These are phyloP conservation scores for Trametes gibbosa DNA, from an alignment of 768 basidiomycete genomes.

Conservation along the genomic window DNA sequence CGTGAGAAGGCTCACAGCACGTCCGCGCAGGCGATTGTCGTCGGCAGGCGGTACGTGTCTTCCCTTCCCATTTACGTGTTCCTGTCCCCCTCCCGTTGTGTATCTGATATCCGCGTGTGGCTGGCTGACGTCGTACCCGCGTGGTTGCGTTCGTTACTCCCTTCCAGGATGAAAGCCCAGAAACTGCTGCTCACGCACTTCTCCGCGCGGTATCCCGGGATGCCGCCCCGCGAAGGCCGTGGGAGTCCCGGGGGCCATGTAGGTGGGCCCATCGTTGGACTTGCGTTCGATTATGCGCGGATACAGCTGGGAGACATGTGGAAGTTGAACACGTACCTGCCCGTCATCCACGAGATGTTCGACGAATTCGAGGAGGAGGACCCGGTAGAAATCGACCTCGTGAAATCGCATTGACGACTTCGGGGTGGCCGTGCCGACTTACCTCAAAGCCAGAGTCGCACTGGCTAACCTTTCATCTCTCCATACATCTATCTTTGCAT, in stretches of 20 bases:
- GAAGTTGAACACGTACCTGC: conserved; percentile 77
- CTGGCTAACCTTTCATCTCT: too few relatives aligned
- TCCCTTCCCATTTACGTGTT: neutral
- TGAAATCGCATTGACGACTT: conserved; percentile 14
- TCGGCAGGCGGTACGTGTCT: conserved; percentile 60
- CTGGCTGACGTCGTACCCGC: neutral
- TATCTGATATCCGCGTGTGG: neutral
- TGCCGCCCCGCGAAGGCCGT: conserved; percentile 43
- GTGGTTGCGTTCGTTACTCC: neutral
- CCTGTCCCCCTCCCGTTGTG: neutral
- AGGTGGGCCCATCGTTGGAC: conserved; percentile 42
- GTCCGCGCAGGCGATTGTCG: conserved; percentile 79
- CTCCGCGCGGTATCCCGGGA: conserved; percentile 88
- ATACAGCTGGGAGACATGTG: conserved; percentile 78
- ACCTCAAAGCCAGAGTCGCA: too few relatives aligned
- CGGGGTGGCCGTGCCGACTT: too few relatives aligned
- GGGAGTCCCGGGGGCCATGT: neutral
- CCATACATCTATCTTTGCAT: too few relatives aligned
- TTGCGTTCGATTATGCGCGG: conserved; percentile 80
- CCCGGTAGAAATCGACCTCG: conserved; percentile 14
- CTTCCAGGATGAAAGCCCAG: conserved; percentile 73
- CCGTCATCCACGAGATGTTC: conserved; percentile 65
- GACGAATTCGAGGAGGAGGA: conserved; percentile 51
- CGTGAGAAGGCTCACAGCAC: conserved; percentile 83
- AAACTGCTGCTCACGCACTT: conserved; percentile 94